Evolutionary conservation across 73 alveolate genomes (phyloP), one percentile per base, ranked within the genome.

Genomic region (Paramecium tetraurelia): DNA sequence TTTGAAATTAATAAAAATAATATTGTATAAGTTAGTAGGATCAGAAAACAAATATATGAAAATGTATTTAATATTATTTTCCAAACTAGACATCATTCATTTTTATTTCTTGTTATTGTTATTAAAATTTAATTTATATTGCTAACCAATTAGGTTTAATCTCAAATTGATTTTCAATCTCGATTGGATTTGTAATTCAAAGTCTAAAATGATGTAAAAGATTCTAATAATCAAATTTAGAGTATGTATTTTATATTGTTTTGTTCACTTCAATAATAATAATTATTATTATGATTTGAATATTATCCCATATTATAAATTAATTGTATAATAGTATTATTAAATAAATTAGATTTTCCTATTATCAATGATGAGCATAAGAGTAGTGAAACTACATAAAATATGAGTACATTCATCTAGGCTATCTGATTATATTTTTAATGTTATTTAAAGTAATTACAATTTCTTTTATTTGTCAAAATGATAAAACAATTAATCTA

Each of bases 381-480:
- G 84, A 63, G 84, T 63, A 63, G 84, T 20, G 84, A 63, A 63
- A 63, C 84, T 63, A 63, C 21, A 11, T 20, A 20, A 27, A 53
- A 63, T 11, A 63, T 63, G 48, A 63, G 84, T 63, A 63, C 44
- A 63, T 18, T 31, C 84, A 63, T 63, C 84, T 63, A 22, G 48
- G 84, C 84, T 63, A 63, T 63, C 84, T 63, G 46, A 63, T 63
- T 63, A 63, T 63, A 63, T 27, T 22, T 63, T 63, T 63, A 7
- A 63, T 63, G 0, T 12, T 63, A 27, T 63, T 22, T 31, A 27
- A 63, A 12, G 22, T 7, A 18, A 53, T 53, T 53, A 16, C 5
- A 16, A 18, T 53, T 53, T 5, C 22, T 7, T 18, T 18, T 1
- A 20, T 53, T 53, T 18, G 7, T 50, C 0, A 44, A 44, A 5